phyloP scores from a whole-genome alignment of 1,139 yeast species.

The Geotrichum restrictum region DNA sequence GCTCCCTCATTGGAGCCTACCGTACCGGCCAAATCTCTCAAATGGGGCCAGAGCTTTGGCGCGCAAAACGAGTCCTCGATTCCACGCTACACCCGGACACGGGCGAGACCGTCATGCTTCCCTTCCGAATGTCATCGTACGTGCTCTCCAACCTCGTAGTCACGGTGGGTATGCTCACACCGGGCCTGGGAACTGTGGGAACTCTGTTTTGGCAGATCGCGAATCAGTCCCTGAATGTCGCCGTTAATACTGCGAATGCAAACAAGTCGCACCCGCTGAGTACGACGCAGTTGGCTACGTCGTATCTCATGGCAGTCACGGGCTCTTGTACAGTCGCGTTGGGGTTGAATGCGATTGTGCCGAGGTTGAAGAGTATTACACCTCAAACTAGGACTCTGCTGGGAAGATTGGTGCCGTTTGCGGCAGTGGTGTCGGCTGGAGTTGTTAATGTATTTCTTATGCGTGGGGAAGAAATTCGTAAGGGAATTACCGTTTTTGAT shows the following conservation, averaged over 20 bases:
- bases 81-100: slow-evolving; percentile 93
- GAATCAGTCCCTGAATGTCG: slow-evolving; percentile 92
- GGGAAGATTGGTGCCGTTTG: slow-evolving; percentile 90
- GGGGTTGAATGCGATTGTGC: slow-evolving; percentile 85
- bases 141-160: slow-evolving; percentile 90
- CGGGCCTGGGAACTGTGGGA: slow-evolving; percentile 83
- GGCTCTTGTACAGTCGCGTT: slow-evolving; percentile 95
- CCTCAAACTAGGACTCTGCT: slow-evolving; percentile 67
- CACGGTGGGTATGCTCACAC: slow-evolving; percentile 96
- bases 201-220: slow-evolving; percentile 97
- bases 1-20: slow-evolving; percentile 57
- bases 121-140: slow-evolving; percentile 95
- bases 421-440: slow-evolving; percentile 97
- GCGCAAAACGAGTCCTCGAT: slow-evolving; percentile 78
- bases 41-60: slow-evolving; percentile 88
- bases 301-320: slow-evolving; percentile 82
- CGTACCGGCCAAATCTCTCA: slow-evolving; percentile 57
- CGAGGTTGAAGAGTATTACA: slow-evolving; percentile 63
- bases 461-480: slow-evolving; percentile 90
- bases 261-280: slow-evolving; percentile 90
- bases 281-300: slow-evolving; percentile 67
- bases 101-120: slow-evolving; percentile 84
- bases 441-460: slow-evolving; percentile 87
- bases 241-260: slow-evolving; percentile 92
- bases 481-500: slow-evolving; percentile 78